Percentiles rank a stretch among this genome's conserved stretches.
Evolutionary conservation across 2,329 filamentous ascomycete species (phyloP).

Genomic region (Zymoseptoria passerinii): DNA sequence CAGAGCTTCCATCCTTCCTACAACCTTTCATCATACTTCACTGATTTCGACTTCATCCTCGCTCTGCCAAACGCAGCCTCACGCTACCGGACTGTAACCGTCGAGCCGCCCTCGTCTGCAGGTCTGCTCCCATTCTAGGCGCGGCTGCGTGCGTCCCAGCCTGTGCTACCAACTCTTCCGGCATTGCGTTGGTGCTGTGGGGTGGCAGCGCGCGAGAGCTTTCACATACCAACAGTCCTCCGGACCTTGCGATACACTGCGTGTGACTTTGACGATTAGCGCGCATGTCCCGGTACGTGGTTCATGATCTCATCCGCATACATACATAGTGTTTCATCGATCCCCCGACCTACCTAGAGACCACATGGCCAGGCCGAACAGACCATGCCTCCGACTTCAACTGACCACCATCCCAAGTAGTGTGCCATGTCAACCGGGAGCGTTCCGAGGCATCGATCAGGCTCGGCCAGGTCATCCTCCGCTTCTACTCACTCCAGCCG

Average conservation of each 20-base stretch:
- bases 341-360: conserved; percentile 15
- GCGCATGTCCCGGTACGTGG: conserved; percentile 29
- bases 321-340: conserved; percentile 20
- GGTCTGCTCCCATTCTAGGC: no score
- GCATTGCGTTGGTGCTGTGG: conserved; percentile 4
- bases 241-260: conserved; percentile 14
- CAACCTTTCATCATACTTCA: no score
- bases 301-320: conserved; percentile 6
- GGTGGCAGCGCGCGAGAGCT: conserved; percentile 23
- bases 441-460: conserved; percentile 33
- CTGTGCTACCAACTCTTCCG: conserved; percentile 1
- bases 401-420: conserved; percentile 20
- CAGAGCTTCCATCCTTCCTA: no score
- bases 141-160: conserved; percentile 36
- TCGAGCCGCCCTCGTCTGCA: conserved; percentile 1
- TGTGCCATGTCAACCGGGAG: conserved; percentile 38
- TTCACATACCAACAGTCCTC: conserved; percentile 9
- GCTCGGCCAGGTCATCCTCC: conserved; percentile 23
- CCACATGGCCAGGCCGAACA: conserved; percentile 17
- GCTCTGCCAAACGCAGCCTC: no score
- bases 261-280: conserved; percentile 24
- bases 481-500: conserved; percentile 25
- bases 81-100: no score
- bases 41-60: no score
- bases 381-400: conserved; percentile 7